These are phyloP conservation scores for Candida boidinii DNA, from an alignment of 805 yeast species.

Conservation along the genomic window DNA sequence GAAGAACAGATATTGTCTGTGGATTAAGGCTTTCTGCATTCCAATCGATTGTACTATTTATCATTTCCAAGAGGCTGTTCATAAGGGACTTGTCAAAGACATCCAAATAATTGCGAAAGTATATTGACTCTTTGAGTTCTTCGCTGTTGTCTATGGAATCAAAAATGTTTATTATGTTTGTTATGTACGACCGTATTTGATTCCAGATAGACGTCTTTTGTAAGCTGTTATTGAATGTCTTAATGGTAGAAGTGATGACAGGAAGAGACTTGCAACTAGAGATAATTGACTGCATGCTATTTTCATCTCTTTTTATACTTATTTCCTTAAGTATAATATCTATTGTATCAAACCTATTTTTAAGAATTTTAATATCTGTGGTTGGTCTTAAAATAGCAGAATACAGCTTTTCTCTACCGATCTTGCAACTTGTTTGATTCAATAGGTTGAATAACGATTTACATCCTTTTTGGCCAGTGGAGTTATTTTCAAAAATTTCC, in stretches of 20 bases:
- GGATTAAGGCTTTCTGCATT: too few species aligned
- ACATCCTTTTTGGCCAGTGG: conserved; percentile 3
- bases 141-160: conserved; percentile 3
- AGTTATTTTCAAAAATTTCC: conserved; percentile 15
- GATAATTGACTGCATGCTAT: too few species aligned
- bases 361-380: conserved; percentile 16
- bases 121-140: conserved; percentile 1
- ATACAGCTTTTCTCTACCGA: conserved; percentile 22
- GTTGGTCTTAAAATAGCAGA: conserved; percentile 29
- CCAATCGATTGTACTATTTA: too few species aligned
- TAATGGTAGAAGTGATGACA: conserved; percentile 18
- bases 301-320: too few species aligned
- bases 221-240: conserved; percentile 18
- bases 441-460: conserved; percentile 13
- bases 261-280: too few species aligned
- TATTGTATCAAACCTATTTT: conserved; percentile 22
- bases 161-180: conserved; percentile 10
- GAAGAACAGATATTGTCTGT: conserved; percentile 21
- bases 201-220: conserved; percentile 22
- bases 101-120: conserved; percentile 10
- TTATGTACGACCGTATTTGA: conserved; percentile 16
- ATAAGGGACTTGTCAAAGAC: too few species aligned
- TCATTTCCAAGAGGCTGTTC: too few species aligned
- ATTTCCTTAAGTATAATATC: conserved; percentile 14
- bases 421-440: conserved; percentile 18